Evolutionary conservation across 805 yeast species (phyloP).

Genomic region (Saccharomycopsis sp.): DNA sequence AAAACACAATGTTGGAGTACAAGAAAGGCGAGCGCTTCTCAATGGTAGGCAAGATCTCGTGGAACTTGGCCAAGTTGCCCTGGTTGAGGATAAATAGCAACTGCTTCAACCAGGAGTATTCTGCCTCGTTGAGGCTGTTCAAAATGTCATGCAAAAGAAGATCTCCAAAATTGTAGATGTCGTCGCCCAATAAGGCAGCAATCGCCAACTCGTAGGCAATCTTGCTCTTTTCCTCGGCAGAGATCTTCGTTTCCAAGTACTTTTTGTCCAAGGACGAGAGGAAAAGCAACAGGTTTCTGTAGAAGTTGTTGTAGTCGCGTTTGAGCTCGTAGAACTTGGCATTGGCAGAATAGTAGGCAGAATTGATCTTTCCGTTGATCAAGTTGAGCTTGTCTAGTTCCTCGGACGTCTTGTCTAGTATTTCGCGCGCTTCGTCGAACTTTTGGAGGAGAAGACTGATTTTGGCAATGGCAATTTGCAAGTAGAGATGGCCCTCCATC

Average conservation of each 20-base stretch:
- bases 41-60: constrained; percentile 36
- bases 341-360: constrained; percentile 75
- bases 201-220: constrained; percentile 72
- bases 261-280: constrained; percentile 58
- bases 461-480: constrained; percentile 65
- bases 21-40: constrained; percentile 48
- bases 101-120: constrained; percentile 64
- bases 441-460: constrained; percentile 51
- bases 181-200: constrained; percentile 86
- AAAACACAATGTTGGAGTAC: constrained; percentile 50
- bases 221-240: constrained; percentile 35
- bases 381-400: constrained; percentile 52
- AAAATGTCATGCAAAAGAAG: constrained; percentile 83
- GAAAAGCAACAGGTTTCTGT: constrained; percentile 73
- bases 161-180: constrained; percentile 93
- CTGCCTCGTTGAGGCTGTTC: constrained; percentile 40
- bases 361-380: constrained; percentile 58
- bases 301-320: constrained; percentile 74
- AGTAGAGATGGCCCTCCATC: constrained; percentile 15
- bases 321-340: constrained; percentile 69
- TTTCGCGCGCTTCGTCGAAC: constrained; percentile 54
- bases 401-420: constrained; percentile 54
- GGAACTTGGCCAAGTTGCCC: constrained; percentile 69
- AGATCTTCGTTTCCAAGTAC: constrained; percentile 34
- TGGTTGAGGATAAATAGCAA: constrained; percentile 64